phyloP scores from a whole-genome alignment of 345 rosid species.

The Melaleuca quinquenervia region DNA sequence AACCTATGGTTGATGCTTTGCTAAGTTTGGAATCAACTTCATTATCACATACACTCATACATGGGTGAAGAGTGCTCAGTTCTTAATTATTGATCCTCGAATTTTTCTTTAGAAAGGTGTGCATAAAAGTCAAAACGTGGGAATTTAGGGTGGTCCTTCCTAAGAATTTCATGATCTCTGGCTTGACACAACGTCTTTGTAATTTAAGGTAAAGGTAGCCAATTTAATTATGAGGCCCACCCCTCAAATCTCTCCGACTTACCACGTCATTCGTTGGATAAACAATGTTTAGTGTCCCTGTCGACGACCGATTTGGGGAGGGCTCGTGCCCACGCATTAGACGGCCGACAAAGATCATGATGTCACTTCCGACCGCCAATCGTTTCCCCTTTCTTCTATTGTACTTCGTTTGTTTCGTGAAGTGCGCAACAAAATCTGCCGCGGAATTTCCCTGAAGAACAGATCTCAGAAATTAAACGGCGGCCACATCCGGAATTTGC shows the following conservation, averaged over 20 bases:
- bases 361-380: neutral
- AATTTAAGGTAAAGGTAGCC: neutral
- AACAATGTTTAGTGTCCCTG: neutral
- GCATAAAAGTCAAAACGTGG: neutral
- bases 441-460: neutral
- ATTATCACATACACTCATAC: neutral
- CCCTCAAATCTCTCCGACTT: neutral
- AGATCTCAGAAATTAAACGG: neutral
- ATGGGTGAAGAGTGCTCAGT: neutral
- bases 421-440: neutral
- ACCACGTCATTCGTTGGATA: neutral
- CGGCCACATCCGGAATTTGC: neutral
- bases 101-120: neutral
- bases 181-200: neutral
- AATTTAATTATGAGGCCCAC: neutral
- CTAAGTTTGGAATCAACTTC: too few relatives aligned
- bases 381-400: neutral
- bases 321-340: neutral
- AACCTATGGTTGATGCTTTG: too few relatives aligned
- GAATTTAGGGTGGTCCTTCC: neutral
- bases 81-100: neutral
- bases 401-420: neutral
- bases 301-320: neutral
- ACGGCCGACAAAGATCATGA: neutral
- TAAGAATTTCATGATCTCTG: neutral